phyloP scores from a whole-genome alignment of 352 stramenopile genomes.

The Pythium monospermum region DNA sequence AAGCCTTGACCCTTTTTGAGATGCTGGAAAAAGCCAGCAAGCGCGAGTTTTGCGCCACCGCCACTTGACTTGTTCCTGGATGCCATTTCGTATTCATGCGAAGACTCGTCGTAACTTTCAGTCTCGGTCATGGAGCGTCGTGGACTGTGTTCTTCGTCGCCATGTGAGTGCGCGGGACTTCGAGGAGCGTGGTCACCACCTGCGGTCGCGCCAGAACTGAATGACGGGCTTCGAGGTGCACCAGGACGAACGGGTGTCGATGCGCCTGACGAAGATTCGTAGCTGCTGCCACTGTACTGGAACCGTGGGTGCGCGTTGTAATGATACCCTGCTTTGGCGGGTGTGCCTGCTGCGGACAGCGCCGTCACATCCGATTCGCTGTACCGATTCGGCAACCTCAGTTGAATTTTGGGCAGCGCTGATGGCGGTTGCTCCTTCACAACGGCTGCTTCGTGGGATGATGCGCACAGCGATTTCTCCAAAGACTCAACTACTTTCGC shows the following conservation, averaged over 20 bases:
- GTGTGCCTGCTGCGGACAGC: conserved; percentile 12
- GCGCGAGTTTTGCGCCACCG: conserved; percentile 35
- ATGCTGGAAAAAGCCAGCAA: conserved; percentile 65
- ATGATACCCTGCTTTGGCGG: neutral
- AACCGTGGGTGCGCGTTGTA: conserved; percentile 1
- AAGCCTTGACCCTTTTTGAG: conserved; percentile 52
- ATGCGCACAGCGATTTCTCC: conserved; percentile 18
- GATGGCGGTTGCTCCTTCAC: neutral
- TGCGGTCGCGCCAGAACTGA: neutral
- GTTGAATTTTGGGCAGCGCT: neutral
- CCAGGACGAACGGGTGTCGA: neutral
- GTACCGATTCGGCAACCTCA: conserved; percentile 10
- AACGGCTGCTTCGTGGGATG: neutral
- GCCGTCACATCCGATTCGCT: conserved; percentile 20
- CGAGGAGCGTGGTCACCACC: neutral
- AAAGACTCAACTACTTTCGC: conserved; percentile 23
- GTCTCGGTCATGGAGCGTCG: conserved; percentile 27
- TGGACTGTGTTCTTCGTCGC: conserved; percentile 23
- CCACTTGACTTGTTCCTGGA: conserved; percentile 5
- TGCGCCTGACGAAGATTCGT: neutral
- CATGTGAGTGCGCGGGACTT: conserved; percentile 17
- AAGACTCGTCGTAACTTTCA: conserved; percentile 25
- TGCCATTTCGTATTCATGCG: conserved; percentile 13
- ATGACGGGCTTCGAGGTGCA: conserved; percentile 5
- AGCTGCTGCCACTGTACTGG: neutral